These are phyloP conservation scores for Rhexocercosporidium sp. DNA, from an alignment of 2,329 filamentous ascomycete species.

Conservation along the genomic window DNA sequence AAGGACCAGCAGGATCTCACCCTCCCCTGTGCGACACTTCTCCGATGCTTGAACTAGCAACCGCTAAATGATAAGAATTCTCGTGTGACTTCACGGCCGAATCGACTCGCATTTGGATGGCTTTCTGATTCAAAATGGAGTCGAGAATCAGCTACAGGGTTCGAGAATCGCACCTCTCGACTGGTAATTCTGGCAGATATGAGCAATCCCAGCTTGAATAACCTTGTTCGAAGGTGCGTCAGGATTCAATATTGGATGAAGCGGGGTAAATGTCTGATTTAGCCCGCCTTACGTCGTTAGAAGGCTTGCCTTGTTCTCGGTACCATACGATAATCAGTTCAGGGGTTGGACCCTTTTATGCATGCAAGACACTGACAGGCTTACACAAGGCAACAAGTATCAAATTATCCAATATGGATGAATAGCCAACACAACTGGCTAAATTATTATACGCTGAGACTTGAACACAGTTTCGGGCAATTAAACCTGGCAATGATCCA, in stretches of 20 bases:
- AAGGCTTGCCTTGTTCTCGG: not conserved
- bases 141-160: too few species aligned
- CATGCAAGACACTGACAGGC: not conserved
- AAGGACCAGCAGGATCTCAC: not conserved
- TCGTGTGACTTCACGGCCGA: not conserved
- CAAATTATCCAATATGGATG: not conserved
- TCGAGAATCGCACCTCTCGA: not conserved
- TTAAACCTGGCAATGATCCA: not conserved
- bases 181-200: not conserved
- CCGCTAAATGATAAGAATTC: not conserved
- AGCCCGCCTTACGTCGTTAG: not conserved
- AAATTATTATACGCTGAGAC: not conserved
- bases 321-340: not conserved
- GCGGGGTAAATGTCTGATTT: constrained; percentile 8
- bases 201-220: not conserved
- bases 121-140: too few species aligned
- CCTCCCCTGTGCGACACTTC: not conserved
- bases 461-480: not conserved
- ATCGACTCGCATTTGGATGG: not conserved
- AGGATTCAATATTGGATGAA: constrained; percentile 9
- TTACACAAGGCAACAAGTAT: not conserved
- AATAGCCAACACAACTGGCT: constrained; percentile 3
- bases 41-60: too few species aligned
- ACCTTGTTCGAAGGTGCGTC: not conserved
- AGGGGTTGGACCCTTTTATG: not conserved